phyloP scores from a whole-genome alignment of 2,329 filamentous ascomycete species.

The Fusarium nygamai region DNA sequence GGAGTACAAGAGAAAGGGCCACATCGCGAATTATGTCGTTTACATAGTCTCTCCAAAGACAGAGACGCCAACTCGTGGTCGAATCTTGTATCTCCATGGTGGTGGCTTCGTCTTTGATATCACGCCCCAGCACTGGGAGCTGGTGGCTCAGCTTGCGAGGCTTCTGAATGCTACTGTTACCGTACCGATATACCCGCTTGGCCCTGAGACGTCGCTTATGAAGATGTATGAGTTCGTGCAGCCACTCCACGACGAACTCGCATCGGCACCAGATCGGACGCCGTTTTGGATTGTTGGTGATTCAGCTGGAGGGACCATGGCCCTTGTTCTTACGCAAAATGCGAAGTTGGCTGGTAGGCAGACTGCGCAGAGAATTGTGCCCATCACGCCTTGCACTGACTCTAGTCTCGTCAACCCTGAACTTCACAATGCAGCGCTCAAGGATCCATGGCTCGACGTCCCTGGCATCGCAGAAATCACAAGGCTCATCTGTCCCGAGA shows the following conservation, averaged over 20 bases:
- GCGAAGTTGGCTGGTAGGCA: conserved; percentile 40
- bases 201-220: conserved; percentile 45
- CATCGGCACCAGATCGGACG: conserved; percentile 39
- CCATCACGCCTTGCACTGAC: conserved; percentile 46
- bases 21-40: conserved; percentile 31
- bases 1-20: conserved; percentile 29
- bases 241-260: conserved; percentile 47
- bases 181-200: conserved; percentile 48
- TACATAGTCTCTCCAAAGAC: conserved; percentile 47
- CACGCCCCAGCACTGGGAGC: conserved; percentile 41
- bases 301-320: conserved; percentile 46
- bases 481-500: conserved; percentile 42
- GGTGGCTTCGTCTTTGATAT: conserved; percentile 47
- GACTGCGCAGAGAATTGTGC: conserved; percentile 41
- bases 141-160: conserved; percentile 42
- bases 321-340: conserved; percentile 45
- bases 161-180: conserved; percentile 46
- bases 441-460: conserved; percentile 44
- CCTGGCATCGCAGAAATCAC: conserved; percentile 42
- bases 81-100: conserved; percentile 47
- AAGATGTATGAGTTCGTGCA: conserved; percentile 47
- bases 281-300: conserved; percentile 47
- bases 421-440: conserved; percentile 30
- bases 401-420: conserved; percentile 45
- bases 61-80: conserved; percentile 41